Evolutionary conservation across 1,139 yeast species (phyloP).

Genomic region (Hyphopichia buzzinii): DNA sequence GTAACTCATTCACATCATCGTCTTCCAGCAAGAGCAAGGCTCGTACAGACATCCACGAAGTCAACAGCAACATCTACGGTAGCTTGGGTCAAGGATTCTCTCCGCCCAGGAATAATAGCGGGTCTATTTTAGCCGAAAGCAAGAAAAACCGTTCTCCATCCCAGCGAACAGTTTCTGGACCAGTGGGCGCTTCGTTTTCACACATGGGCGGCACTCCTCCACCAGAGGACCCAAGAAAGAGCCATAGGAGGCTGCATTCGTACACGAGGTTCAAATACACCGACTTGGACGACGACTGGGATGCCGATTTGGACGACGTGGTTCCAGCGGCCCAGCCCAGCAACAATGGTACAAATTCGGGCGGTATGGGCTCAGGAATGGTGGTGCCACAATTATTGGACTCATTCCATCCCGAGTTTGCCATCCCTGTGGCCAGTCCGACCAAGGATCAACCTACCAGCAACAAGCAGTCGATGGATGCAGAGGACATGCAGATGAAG

Average conservation of each 20-base stretch:
- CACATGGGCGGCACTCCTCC: slow-evolving; percentile 13
- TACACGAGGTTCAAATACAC: slow-evolving; percentile 31
- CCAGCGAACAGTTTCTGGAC: slow-evolving; percentile 20
- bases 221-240: slow-evolving; percentile 7
- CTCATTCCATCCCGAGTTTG: slow-evolving; percentile 38
- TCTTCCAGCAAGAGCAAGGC: slow-evolving; percentile 3
- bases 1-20: slow-evolving; percentile 10
- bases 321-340: slow-evolving; percentile 1
- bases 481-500: slow-evolving; percentile 31
- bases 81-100: slow-evolving; percentile 28
- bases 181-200: slow-evolving; percentile 15
- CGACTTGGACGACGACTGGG: slow-evolving; percentile 91
- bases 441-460: slow-evolving; percentile 6
- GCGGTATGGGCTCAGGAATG: slow-evolving; percentile 20
- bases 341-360: background rate
- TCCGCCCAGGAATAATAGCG: slow-evolving; percentile 12
- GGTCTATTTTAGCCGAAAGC: slow-evolving; percentile 14
- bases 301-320: slow-evolving; percentile 69
- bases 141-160: slow-evolving; percentile 14
- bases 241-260: slow-evolving; percentile 11
- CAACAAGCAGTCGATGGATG: slow-evolving; percentile 23
- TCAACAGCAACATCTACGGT: slow-evolving; percentile 43
- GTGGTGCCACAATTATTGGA: slow-evolving; percentile 27
- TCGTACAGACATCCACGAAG: slow-evolving; percentile 18
- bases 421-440: slow-evolving; percentile 17